Evolutionary conservation across 441 rosid genomes (phyloP).

Genomic region (Syzygium syzygioides): DNA sequence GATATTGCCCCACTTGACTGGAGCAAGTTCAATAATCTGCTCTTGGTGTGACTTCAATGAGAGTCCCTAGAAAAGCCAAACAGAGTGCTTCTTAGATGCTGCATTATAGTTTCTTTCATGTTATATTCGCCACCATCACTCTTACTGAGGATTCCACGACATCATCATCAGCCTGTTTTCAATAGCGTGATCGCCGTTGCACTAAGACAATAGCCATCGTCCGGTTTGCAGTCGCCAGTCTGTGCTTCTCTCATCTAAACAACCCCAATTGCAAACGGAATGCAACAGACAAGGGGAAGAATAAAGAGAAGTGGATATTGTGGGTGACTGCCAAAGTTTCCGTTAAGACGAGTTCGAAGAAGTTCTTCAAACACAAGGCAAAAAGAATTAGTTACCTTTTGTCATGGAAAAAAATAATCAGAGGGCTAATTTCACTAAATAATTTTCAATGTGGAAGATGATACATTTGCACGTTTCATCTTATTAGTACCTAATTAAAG

Average conservation of each 20-base stretch:
- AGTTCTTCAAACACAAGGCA: no score
- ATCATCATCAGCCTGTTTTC: neutral
- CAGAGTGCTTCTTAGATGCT: neutral
- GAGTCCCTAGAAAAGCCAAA: neutral
- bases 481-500: neutral
- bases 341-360: no score
- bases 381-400: no score
- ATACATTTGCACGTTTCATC: neutral
- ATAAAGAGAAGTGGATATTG: no score
- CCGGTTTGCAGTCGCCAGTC: neutral
- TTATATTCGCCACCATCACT: neutral
- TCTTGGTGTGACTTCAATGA: neutral
- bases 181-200: neutral
- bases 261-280: no score
- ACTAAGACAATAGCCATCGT: neutral
- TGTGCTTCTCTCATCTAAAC: neutral
- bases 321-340: no score
- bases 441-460: neutral
- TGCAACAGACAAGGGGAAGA: no score
- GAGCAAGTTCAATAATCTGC: no score
- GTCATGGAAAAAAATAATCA: no score
- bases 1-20: no score
- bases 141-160: neutral
- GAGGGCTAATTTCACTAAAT: no score
- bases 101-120: neutral